phyloP scores from a whole-genome alignment of 257 asterid species.

The Gentiana dahurica region DNA sequence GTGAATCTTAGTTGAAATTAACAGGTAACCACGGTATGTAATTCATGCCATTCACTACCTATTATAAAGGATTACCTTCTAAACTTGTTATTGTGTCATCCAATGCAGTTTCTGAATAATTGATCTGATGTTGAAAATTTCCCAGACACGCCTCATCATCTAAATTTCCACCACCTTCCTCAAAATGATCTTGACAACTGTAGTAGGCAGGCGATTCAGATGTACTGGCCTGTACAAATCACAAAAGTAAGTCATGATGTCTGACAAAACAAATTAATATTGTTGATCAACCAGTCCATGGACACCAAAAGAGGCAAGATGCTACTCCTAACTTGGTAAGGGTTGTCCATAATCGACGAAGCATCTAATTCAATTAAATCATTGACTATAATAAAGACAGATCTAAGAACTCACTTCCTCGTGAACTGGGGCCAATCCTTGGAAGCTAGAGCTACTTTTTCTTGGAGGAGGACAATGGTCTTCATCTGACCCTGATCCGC shows the following conservation, averaged over 20 bases:
- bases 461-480: slow-evolving; percentile 42
- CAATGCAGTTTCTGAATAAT: slow-evolving; percentile 14
- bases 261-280: background rate
- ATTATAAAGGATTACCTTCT: slow-evolving; percentile 27
- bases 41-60: background rate
- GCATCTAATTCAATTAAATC: background rate
- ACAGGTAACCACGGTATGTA: no score
- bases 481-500: slow-evolving; percentile 55
- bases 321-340: no score
- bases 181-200: slow-evolving; percentile 60
- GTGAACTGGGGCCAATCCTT: slow-evolving; percentile 35
- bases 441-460: slow-evolving; percentile 24
- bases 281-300: background rate
- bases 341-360: no score
- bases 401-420: slow-evolving; percentile 55
- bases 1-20: no score
- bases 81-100: slow-evolving; percentile 21
- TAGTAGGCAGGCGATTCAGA: slow-evolving; percentile 57
- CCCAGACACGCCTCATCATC: slow-evolving; percentile 29
- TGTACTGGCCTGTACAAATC: slow-evolving; percentile 38
- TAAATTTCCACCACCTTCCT: slow-evolving; percentile 29
- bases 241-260: slow-evolving; percentile 2
- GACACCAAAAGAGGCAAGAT: background rate
- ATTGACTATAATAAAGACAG: background rate
- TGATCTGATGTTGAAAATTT: slow-evolving; percentile 19